These are phyloP conservation scores for Thelonectria rubi DNA, from an alignment of 2,329 filamentous ascomycete species.

Conservation along the genomic window DNA sequence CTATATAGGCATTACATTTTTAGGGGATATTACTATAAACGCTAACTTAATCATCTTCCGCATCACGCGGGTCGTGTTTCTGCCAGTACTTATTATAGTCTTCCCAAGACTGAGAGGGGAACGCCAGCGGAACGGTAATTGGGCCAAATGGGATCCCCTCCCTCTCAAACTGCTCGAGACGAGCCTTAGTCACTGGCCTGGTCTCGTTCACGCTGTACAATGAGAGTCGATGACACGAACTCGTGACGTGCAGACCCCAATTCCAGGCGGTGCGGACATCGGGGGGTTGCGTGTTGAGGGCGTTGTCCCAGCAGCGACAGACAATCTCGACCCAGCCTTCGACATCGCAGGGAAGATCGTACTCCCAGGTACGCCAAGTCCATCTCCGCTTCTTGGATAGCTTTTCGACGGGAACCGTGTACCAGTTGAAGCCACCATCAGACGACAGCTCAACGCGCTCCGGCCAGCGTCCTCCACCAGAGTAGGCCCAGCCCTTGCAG, in stretches of 20 bases:
- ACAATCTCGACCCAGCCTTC: slow-evolving; percentile 70
- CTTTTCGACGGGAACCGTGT: slow-evolving; percentile 67
- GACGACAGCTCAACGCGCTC: slow-evolving; percentile 70
- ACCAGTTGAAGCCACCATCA: slow-evolving; percentile 73
- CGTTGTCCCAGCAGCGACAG: slow-evolving; percentile 69
- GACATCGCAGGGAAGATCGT: slow-evolving; percentile 68
- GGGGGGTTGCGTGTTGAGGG: slow-evolving; percentile 67
- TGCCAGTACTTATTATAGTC: slow-evolving; percentile 53
- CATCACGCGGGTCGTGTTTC: slow-evolving; percentile 42
- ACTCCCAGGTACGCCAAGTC: slow-evolving; percentile 72
- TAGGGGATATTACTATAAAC: too few species aligned
- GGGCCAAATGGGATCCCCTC: slow-evolving; percentile 55
- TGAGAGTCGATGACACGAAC: slow-evolving; percentile 66
- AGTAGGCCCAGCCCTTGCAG: slow-evolving; percentile 67
- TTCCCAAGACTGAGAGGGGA: slow-evolving; percentile 59
- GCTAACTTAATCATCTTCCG: slow-evolving; percentile 26
- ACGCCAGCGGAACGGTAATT: slow-evolving; percentile 62
- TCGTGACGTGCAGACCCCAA: slow-evolving; percentile 73
- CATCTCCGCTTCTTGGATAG: slow-evolving; percentile 69
- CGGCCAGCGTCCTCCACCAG: slow-evolving; percentile 66
- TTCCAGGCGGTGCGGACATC: slow-evolving; percentile 67
- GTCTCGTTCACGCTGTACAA: slow-evolving; percentile 70
- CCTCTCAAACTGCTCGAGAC: slow-evolving; percentile 60
- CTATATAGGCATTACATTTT: too few species aligned
- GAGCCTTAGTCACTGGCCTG: slow-evolving; percentile 55